Percentiles rank a stretch among this genome's conserved stretches.
phyloP scores from a whole-genome alignment of 1,284 basidiomycete genomes.

The Malassezia obtusa region DNA sequence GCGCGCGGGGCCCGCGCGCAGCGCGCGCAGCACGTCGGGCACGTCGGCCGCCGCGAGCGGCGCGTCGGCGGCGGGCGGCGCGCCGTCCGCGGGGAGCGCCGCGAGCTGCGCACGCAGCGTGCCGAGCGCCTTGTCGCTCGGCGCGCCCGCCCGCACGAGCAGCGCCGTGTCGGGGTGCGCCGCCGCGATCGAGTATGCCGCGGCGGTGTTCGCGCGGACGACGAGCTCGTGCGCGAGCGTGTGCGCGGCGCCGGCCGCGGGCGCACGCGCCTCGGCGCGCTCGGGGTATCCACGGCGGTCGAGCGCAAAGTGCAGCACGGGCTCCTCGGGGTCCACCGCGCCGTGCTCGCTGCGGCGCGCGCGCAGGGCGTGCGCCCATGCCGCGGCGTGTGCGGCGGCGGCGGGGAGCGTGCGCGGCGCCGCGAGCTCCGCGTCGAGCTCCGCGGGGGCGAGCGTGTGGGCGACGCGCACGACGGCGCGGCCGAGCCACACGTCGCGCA shows the following conservation, averaged over 20 bases:
- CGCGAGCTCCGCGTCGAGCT: neutral
- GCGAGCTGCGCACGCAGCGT: constrained; percentile 52
- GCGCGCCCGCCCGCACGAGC: constrained; percentile 82
- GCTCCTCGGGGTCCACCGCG: constrained; percentile 64
- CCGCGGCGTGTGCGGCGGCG: neutral
- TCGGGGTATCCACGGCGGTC: constrained; percentile 70
- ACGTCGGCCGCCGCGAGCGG: constrained; percentile 44
- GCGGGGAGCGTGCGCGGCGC: neutral
- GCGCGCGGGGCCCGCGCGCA: constrained; percentile 56
- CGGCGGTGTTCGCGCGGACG: constrained; percentile 77
- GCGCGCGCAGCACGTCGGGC: constrained; percentile 68
- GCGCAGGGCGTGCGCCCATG: constrained; percentile 61
- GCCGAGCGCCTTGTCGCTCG: constrained; percentile 61
- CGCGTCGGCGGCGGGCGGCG: constrained; percentile 61
- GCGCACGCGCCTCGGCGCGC: constrained; percentile 22
- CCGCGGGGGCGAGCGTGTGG: neutral
- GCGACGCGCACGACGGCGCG: constrained; percentile 63
- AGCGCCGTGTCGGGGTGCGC: constrained; percentile 89
- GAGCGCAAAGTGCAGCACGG: constrained; percentile 66
- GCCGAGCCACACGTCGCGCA: constrained; percentile 81
- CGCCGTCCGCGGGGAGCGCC: constrained; percentile 55
- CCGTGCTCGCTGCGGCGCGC: constrained; percentile 69
- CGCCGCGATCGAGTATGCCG: constrained; percentile 84
- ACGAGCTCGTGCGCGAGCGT: constrained; percentile 91
- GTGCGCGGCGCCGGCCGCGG: constrained; percentile 67